Conservation (phyloP, 495 filamentous ascomycete species). For the Aspergillus homomorphus region DNA sequence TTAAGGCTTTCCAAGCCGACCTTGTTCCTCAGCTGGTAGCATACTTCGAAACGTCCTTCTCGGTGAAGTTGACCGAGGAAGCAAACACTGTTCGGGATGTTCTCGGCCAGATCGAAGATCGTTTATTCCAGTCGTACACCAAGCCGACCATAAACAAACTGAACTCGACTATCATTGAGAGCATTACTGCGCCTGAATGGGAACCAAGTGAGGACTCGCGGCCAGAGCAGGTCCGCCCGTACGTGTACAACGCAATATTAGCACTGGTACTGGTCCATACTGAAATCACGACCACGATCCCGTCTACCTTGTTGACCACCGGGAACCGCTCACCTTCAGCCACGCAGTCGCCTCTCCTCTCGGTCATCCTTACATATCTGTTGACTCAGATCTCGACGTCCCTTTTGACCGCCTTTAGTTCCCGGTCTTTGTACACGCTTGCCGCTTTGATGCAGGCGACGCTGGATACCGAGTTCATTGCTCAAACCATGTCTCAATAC, state of each 20-base stretch:
- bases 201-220: constrained; percentile 52
- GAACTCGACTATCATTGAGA: constrained; percentile 61
- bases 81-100: constrained; percentile 85
- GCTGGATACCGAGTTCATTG: constrained; percentile 92
- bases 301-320: constrained; percentile 30
- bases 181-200: constrained; percentile 71
- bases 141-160: constrained; percentile 63
- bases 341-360: constrained; percentile 56
- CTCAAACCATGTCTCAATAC: constrained; percentile 85
- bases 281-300: constrained; percentile 78
- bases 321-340: constrained; percentile 38
- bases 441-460: constrained; percentile 93
- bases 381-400: constrained; percentile 71
- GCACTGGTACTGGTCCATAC: constrained; percentile 83
- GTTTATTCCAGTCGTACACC: constrained; percentile 88
- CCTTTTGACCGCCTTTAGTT: constrained; percentile 67
- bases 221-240: constrained; percentile 74
- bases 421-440: constrained; percentile 65
- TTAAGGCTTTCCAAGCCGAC: constrained; percentile 71
- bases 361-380: constrained; percentile 73
- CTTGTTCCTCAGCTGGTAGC: constrained; percentile 77
- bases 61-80: constrained; percentile 87
- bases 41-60: constrained; percentile 86
- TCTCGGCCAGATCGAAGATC: constrained; percentile 79
- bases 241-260: constrained; percentile 83